A percentile compares a stretch with the other conserved stretches of the same genome.
Evolutionary conservation across 106 monocot species (phyloP).

Genomic region (Dactylorhiza incarnata): DNA sequence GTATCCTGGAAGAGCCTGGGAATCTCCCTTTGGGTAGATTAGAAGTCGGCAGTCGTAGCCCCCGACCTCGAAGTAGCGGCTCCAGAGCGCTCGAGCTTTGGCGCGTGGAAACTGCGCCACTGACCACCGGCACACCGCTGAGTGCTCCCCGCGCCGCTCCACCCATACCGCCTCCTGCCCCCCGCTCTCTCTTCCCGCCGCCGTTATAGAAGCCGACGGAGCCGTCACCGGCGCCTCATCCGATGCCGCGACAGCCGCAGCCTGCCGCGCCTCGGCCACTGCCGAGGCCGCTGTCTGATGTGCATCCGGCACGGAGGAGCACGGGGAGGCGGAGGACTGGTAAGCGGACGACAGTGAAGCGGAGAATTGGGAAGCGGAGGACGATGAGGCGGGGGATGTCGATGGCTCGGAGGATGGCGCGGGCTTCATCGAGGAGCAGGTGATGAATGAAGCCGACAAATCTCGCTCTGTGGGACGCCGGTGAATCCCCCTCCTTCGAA

Average conservation of each 20-base stretch:
- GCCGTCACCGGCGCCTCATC: not conserved
- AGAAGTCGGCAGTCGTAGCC: slow-evolving; percentile 90
- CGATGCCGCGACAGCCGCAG: slow-evolving; percentile 7
- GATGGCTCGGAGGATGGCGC: not conserved
- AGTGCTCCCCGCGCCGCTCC: slow-evolving; percentile 46
- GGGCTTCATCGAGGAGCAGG: not conserved
- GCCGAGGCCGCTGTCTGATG: slow-evolving; percentile 1
- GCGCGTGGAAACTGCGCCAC: slow-evolving; percentile 46
- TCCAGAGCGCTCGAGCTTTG: slow-evolving; percentile 66
- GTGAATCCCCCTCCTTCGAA: slow-evolving; percentile 7
- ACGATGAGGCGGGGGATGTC: not conserved
- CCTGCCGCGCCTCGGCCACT: slow-evolving; percentile 3
- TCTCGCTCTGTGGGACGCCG: not conserved
- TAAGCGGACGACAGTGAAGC: not conserved
- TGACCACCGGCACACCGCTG: slow-evolving; percentile 71
- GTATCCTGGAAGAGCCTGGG: slow-evolving; percentile 83
- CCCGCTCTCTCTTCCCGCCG: slow-evolving; percentile 1
- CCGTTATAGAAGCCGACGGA: not conserved
- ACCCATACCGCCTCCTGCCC: slow-evolving; percentile 30
- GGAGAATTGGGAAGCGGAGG: not conserved
- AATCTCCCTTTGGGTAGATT: slow-evolving; percentile 81
- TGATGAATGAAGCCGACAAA: not conserved
- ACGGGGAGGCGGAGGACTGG: not conserved
- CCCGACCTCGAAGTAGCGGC: slow-evolving; percentile 85
- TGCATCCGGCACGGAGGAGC: not conserved